These are phyloP conservation scores for Hanseniaspora sp. DNA, from an alignment of 1,139 yeast genomes.

Conservation along the genomic window DNA sequence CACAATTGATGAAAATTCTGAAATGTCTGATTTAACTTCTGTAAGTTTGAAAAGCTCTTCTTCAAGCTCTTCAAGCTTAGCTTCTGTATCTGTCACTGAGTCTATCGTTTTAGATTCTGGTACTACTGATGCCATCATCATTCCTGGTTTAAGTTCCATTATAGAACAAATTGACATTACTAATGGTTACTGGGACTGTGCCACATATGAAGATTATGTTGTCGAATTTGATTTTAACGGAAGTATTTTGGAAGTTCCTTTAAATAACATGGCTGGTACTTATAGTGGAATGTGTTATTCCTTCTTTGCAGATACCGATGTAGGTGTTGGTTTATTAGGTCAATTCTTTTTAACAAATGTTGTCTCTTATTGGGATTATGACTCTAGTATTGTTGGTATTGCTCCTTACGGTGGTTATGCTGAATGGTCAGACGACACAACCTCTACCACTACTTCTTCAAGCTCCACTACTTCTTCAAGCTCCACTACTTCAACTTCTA, in stretches of 20 bases:
- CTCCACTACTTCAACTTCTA: slow-evolving; percentile 10
- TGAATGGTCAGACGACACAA: neutral
- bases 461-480: slow-evolving; percentile 8
- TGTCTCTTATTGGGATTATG: slow-evolving; percentile 14
- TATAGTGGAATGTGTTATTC: slow-evolving; percentile 4
- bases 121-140: slow-evolving; percentile 12
- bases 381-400: slow-evolving; percentile 11
- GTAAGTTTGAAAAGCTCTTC: slow-evolving; percentile 1
- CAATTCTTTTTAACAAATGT: slow-evolving; percentile 15
- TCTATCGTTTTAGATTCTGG: slow-evolving; percentile 15
- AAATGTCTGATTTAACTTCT: slow-evolving; percentile 1
- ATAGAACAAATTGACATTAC: neutral
- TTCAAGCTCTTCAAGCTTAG: neutral
- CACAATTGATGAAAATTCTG: slow-evolving; percentile 1
- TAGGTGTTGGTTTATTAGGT: slow-evolving; percentile 11
- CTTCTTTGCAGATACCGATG: slow-evolving; percentile 8
- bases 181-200: slow-evolving; percentile 12
- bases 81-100: neutral
- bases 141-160: slow-evolving; percentile 4
- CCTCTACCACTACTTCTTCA: neutral
- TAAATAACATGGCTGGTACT: slow-evolving; percentile 14
- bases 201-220: slow-evolving; percentile 9
- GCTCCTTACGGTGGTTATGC: slow-evolving; percentile 2
- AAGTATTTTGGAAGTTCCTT: slow-evolving; percentile 3
- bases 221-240: neutral